phyloP scores from a whole-genome alignment of 139 green algal species.

The Bryopsis sp. region DNA sequence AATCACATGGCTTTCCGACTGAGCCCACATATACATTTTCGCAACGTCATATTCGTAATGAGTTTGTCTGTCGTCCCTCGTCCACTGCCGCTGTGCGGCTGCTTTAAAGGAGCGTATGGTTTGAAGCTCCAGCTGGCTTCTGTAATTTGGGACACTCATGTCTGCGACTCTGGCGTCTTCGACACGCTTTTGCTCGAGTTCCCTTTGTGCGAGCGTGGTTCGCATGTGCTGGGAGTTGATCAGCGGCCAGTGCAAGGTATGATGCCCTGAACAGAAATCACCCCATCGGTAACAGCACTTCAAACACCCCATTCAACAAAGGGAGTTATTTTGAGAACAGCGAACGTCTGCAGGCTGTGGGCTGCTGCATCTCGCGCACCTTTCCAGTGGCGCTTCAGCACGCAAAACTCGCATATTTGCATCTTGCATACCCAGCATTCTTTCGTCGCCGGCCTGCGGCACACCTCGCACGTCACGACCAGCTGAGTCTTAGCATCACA shows the following conservation, averaged over 20 bases:
- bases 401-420: slow-evolving; percentile 47
- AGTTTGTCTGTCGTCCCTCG: background rate
- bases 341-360: background rate
- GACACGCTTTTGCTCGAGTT: slow-evolving; percentile 30
- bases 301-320: background rate
- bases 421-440: slow-evolving; percentile 64
- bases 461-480: slow-evolving; percentile 80
- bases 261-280: background rate
- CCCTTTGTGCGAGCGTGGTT: slow-evolving; percentile 21
- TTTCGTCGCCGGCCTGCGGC: slow-evolving; percentile 58
- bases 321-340: no score
- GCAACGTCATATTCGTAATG: background rate
- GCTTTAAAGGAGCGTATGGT: background rate
- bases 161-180: slow-evolving; percentile 24
- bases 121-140: background rate
- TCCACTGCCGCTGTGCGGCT: background rate
- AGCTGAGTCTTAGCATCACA: slow-evolving; percentile 54
- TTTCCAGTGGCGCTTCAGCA: slow-evolving; percentile 36
- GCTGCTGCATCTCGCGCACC: slow-evolving; percentile 1
- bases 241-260: slow-evolving; percentile 33
- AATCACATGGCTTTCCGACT: slow-evolving; percentile 1
- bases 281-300: background rate
- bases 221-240: slow-evolving; percentile 25
- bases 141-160: background rate
- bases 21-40: slow-evolving; percentile 21